Base-by-base conservation (phyloP, 352 stramenopile genomes). In the Phytophthora meadii region DNA sequence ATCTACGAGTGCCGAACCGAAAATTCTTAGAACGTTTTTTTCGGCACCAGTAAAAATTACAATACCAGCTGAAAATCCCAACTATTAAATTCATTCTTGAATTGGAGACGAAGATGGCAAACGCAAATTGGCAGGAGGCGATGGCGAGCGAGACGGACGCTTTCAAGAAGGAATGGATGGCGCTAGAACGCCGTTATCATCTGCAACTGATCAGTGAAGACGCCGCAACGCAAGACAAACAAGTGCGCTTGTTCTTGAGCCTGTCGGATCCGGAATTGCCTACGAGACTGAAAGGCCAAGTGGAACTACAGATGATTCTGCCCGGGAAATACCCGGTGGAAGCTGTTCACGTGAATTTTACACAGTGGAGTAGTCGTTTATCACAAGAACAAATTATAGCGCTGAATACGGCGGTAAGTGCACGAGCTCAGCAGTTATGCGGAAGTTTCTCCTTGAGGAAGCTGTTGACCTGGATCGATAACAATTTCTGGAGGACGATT, bases 401-500 rank as follows among this genome's bases (percentile, higher is more conserved):
- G 15, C 28, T 90, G 24, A 80, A 73, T 19, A 41, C 14, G 8
- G 82, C 74, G 0, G 73, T 92, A 22, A 54, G 72, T 22, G 58
- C 51, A 12, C 68, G 70, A 37, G 81, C 82, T 22, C 49, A 67
- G 4, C 45, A 84, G n/a, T 50, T 89, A 25, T 42, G 72, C n/a
- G 81, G 82, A 30, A 71, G 71, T 9, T 84, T 82, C 25, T 70
- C 72, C 3, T 65, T 95, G 25, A 76, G 87, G 51, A 93, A 88
- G 51, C 50, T 93, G 46, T 64, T 95, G 44, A 95, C 85, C 24
- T 94, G 85, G 83, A 78, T 95, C 51, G 87, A 95, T 54, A 95
- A 95, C 65, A 89, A 90, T 61, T 79, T 95, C 15, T 77, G 77
- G 55, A 62, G 45, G 37, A 53, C 82, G 22, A 61, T 89, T 49